Conservation (phyloP, 164 flowering plant genomes). For the Amborella trichopoda region DNA sequence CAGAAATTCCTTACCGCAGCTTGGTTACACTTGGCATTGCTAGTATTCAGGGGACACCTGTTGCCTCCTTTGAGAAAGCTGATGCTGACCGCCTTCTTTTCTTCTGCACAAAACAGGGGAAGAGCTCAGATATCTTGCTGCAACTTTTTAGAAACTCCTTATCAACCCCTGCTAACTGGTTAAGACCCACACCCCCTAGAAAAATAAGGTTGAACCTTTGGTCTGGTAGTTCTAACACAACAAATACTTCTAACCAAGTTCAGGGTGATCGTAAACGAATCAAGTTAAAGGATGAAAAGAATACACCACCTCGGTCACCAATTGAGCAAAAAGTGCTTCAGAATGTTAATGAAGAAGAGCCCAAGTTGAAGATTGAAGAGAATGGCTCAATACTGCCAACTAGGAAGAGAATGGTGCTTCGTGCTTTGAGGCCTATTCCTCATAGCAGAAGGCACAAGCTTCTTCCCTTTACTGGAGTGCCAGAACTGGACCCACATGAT, state of each 20-base stretch:
- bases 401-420: conserved; percentile 40
- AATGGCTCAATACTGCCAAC: conserved; percentile 9
- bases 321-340: too few species aligned
- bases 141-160: too few species aligned
- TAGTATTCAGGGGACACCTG: conserved; percentile 82
- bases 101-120: conserved; percentile 36
- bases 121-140: too few species aligned
- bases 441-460: conserved; percentile 63
- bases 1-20: conserved; percentile 69
- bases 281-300: too few species aligned
- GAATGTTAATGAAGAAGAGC: too few species aligned
- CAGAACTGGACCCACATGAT: conserved; percentile 42
- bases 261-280: too few species aligned
- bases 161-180: too few species aligned
- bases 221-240: too few species aligned
- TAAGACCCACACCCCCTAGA: conserved; percentile 64
- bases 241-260: too few species aligned
- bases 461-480: conserved; percentile 50
- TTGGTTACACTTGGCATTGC: conserved; percentile 89
- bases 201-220: conserved; percentile 51
- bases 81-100: conserved; percentile 87
- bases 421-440: conserved; percentile 95
- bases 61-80: conserved; percentile 89
- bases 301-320: too few species aligned
- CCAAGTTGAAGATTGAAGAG: conserved; percentile 11